A percentile compares a stretch with the other conserved stretches of the same genome.
Evolutionary conservation across 768 basidiomycete genomes (phyloP).

Genomic region (Trametes cingulata): DNA sequence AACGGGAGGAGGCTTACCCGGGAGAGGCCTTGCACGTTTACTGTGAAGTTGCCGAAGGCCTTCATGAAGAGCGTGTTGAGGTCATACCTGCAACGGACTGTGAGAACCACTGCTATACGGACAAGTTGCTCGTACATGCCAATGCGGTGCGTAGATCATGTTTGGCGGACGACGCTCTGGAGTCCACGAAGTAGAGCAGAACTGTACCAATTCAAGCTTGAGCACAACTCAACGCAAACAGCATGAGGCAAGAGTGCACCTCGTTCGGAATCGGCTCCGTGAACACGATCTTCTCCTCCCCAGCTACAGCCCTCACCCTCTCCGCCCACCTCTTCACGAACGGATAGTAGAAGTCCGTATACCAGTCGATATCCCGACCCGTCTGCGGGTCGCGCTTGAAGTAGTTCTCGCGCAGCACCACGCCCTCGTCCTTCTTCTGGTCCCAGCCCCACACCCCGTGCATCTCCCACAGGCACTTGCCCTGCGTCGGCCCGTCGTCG

Average conservation of each 20-base stretch:
- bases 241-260: conserved; percentile 40
- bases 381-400: conserved; percentile 71
- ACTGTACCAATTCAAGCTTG: conserved; percentile 42
- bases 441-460: conserved; percentile 97
- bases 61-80: conserved; percentile 86
- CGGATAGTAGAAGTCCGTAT: conserved; percentile 82
- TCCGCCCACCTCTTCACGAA: conserved; percentile 70
- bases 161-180: conserved; percentile 58
- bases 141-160: conserved; percentile 76
- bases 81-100: conserved; percentile 91
- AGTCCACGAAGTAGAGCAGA: conserved; percentile 79
- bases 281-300: conserved; percentile 64
- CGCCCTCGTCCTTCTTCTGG: conserved; percentile 57
- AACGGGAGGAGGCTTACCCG: conserved; percentile 50
- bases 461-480: conserved; percentile 83
- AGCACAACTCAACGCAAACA: neutral
- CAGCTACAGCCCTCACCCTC: conserved; percentile 50
- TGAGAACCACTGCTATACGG: too few species aligned
- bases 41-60: conserved; percentile 79
- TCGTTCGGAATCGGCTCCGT: conserved; percentile 94
- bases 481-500: conserved; percentile 67
- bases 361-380: conserved; percentile 80
- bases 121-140: conserved; percentile 38
- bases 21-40: conserved; percentile 92
- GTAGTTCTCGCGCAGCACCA: conserved; percentile 83